Percentiles rank a stretch among this genome's conserved stretches.
phyloP scores from a whole-genome alignment of 129 eudicot species.

The Lactuca saligna region DNA sequence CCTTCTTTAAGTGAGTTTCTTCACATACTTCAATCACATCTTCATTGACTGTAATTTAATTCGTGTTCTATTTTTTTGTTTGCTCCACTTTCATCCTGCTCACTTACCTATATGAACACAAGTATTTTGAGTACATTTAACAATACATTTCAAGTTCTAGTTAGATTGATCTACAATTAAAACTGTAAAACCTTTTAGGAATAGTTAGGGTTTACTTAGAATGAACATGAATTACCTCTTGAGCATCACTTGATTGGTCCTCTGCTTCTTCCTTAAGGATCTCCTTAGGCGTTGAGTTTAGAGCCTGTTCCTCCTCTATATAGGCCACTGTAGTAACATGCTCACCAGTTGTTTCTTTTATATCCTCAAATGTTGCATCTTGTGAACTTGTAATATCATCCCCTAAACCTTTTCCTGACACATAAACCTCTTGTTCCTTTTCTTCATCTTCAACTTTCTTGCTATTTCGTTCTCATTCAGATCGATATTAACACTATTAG shows the following conservation, averaged over 20 bases:
- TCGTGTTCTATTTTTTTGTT: conserved; percentile 12
- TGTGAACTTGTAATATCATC: conserved; percentile 18
- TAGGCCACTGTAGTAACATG: conserved; percentile 7
- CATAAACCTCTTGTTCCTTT: conserved; percentile 13
- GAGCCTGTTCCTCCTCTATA: conserved; percentile 18
- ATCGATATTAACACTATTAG: neutral
- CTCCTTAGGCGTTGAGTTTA: conserved; percentile 10
- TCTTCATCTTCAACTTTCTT: neutral
- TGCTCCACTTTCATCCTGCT: conserved; percentile 18
- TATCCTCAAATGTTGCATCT: conserved; percentile 8
- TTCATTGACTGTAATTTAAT: neutral
- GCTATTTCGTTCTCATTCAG: neutral
- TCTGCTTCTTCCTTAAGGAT: conserved; percentile 14
- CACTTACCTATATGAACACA: conserved; percentile 18
- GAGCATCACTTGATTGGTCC: too few species aligned
- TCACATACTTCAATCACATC: conserved; percentile 2
- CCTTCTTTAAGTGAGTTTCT: conserved; percentile 1
- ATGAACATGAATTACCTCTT: too few species aligned
- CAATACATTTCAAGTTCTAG: too few species aligned
- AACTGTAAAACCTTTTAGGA: too few species aligned
- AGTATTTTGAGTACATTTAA: neutral
- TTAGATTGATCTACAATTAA: too few species aligned
- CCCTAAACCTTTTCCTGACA: neutral
- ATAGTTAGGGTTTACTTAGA: too few species aligned
- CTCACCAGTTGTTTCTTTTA: conserved; percentile 10